Evolutionary conservation across 768 basidiomycete genomes (phyloP).

Genomic region (Leucosporidium scottii): DNA sequence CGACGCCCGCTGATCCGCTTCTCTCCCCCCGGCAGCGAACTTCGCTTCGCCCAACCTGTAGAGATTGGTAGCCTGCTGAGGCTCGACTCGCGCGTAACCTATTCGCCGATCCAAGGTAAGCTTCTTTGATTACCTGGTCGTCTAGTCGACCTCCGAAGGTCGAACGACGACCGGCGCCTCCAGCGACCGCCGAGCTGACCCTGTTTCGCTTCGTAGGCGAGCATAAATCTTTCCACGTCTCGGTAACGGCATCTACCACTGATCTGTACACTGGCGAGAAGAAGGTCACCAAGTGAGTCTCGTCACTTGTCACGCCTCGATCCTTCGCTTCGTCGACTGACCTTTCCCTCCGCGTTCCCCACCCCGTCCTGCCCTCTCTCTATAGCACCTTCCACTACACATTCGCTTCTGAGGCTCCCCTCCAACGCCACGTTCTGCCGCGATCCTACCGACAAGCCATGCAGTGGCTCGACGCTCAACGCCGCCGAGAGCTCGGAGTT

Average conservation of each 20-base stretch:
- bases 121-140: too few relatives aligned
- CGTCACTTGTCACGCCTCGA: too few relatives aligned
- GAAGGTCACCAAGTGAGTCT: conserved; percentile 20
- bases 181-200: too few relatives aligned
- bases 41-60: conserved; percentile 34
- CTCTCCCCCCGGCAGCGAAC: conserved; percentile 14
- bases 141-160: too few relatives aligned
- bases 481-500: conserved; percentile 19
- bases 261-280: conserved; percentile 30
- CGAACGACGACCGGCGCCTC: too few relatives aligned
- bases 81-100: conserved; percentile 34
- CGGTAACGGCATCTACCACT: conserved; percentile 31
- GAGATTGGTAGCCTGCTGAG: conserved; percentile 33
- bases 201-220: background rate
- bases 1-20: background rate
- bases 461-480: conserved; percentile 29
- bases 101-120: conserved; percentile 21
- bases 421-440: conserved; percentile 33
- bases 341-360: background rate
- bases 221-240: conserved; percentile 32
- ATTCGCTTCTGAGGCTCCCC: conserved; percentile 17
- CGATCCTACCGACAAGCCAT: conserved; percentile 24
- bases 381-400: conserved; percentile 34
- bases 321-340: background rate
- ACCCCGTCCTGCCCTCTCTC: background rate